Evolutionary conservation across 1,284 basidiomycete species (phyloP).

Genomic region (Sphagnurus paluster): DNA sequence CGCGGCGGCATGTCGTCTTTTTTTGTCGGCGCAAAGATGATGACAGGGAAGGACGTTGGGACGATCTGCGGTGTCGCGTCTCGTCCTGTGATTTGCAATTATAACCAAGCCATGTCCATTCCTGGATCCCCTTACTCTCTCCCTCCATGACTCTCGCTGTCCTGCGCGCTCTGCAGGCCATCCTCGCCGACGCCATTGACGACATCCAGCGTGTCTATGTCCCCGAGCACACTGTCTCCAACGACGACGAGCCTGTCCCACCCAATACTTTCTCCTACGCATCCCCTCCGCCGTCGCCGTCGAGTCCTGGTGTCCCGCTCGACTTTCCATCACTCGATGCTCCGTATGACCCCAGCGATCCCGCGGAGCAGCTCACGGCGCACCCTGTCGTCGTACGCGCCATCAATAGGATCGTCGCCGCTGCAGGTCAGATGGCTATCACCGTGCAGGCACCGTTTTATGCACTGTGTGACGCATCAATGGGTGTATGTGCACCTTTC

Average conservation of each 20-base stretch:
- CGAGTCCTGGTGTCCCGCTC: slow-evolving; percentile 24
- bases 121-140: background rate
- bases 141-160: slow-evolving; percentile 55
- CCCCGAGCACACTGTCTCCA: slow-evolving; percentile 10
- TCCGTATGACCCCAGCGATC: slow-evolving; percentile 45
- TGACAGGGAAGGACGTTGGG: slow-evolving; percentile 15
- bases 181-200: slow-evolving; percentile 66
- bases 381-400: slow-evolving; percentile 60
- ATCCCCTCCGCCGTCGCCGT: slow-evolving; percentile 44
- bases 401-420: slow-evolving; percentile 62
- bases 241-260: slow-evolving; percentile 8
- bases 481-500: slow-evolving; percentile 49
- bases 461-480: slow-evolving; percentile 63
- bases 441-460: slow-evolving; percentile 67
- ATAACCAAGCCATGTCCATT: background rate
- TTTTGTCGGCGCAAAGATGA: slow-evolving; percentile 8
- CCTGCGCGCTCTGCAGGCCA: slow-evolving; percentile 61
- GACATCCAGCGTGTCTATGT: slow-evolving; percentile 66
- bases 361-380: slow-evolving; percentile 52
- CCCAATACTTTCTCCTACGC: slow-evolving; percentile 29
- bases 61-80: slow-evolving; percentile 20
- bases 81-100: slow-evolving; percentile 16
- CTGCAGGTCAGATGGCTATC: slow-evolving; percentile 62
- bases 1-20: slow-evolving; percentile 1
- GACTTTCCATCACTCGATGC: slow-evolving; percentile 64